These are phyloP conservation scores for Gentiana macrophylla DNA, from an alignment of 257 asterid species.

Conservation along the genomic window DNA sequence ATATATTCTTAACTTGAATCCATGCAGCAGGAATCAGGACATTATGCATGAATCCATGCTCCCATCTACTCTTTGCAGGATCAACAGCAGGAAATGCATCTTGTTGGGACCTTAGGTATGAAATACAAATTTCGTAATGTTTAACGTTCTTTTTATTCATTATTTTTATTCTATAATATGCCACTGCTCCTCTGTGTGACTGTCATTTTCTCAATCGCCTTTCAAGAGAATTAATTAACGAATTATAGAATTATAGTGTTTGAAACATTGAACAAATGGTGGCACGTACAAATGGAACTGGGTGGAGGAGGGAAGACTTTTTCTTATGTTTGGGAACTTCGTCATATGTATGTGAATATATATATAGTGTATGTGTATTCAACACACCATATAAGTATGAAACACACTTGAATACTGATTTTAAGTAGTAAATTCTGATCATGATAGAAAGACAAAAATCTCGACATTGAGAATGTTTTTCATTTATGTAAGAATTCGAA, in stretches of 20 bases:
- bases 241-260: not conserved
- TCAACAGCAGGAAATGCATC: conserved; percentile 69
- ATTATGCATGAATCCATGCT: conserved; percentile 53
- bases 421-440: too few relatives aligned
- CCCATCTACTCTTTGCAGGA: conserved; percentile 64
- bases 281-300: not conserved
- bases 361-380: too few relatives aligned
- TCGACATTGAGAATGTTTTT: too few relatives aligned
- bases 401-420: too few relatives aligned
- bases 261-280: not conserved
- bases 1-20: not conserved
- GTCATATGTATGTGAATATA: too few relatives aligned
- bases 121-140: not conserved
- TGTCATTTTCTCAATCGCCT: too few relatives aligned
- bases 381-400: too few relatives aligned
- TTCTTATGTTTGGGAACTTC: not conserved
- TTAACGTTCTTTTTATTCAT: not conserved
- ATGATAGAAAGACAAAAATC: too few relatives aligned
- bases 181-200: too few relatives aligned
- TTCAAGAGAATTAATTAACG: too few relatives aligned
- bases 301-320: too few relatives aligned
- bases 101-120: conserved; percentile 90
- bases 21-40: conserved; percentile 47
- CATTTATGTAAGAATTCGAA: too few relatives aligned
- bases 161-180: not conserved